Conservation (phyloP, 2,329 filamentous ascomycete species). For the Claviceps quebecensis region DNA sequence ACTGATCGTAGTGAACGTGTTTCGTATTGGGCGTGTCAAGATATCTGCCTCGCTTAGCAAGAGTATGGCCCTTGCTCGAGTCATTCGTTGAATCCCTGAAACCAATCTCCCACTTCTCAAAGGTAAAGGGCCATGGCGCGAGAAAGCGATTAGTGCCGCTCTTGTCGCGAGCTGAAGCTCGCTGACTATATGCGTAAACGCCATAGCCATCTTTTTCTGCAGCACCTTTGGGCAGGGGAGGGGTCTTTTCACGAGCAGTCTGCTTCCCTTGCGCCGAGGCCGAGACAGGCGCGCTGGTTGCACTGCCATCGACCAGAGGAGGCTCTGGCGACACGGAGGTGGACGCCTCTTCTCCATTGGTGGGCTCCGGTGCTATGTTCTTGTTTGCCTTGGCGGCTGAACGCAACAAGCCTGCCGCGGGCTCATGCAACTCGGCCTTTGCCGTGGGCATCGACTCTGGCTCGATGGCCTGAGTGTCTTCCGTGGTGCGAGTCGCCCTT, state of each 20-base stretch:
- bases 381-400: conserved; percentile 23
- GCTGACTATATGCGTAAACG: conserved; percentile 28
- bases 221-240: conserved; percentile 23
- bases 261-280: conserved; percentile 15
- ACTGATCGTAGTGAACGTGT: conserved; percentile 40
- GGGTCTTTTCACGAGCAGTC: conserved; percentile 23
- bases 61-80: conserved; percentile 36
- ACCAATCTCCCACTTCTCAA: conserved; percentile 40
- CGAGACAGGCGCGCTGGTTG: conserved; percentile 11
- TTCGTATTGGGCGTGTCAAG: conserved; percentile 39
- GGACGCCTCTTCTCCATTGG: conserved; percentile 22
- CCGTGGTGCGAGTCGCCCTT: conserved; percentile 24
- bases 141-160: conserved; percentile 40
- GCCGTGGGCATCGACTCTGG: conserved; percentile 14
- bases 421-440: conserved; percentile 1
- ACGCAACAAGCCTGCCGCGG: conserved; percentile 25
- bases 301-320: conserved; percentile 14
- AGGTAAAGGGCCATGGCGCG: conserved; percentile 31
- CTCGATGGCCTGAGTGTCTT: conserved; percentile 14
- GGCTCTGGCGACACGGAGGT: conserved; percentile 23
- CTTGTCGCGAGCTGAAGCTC: conserved; percentile 26
- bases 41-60: conserved; percentile 38
- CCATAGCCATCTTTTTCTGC: conserved; percentile 38
- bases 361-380: conserved; percentile 16
- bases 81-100: conserved; percentile 46